Conservation (phyloP, 176 grass and related monocot species). For the Neostapfia colusana region DNA sequence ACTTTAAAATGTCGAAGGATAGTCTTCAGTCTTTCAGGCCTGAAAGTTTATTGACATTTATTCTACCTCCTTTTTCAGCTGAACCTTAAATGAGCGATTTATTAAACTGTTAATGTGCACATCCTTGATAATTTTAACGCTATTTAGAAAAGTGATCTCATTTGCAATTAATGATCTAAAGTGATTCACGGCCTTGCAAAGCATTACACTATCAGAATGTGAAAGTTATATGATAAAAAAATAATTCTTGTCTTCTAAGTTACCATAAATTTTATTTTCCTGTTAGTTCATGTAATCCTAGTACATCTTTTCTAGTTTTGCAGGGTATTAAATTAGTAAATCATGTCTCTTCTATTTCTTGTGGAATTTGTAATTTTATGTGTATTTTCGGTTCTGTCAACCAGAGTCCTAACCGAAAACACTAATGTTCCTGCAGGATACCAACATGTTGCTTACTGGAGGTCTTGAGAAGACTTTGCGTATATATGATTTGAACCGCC, state of each 20-base stretch:
- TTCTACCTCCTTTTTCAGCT: background rate
- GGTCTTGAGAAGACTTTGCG: constrained; percentile 77
- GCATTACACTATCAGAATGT: background rate
- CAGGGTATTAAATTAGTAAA: background rate
- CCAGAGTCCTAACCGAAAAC: background rate
- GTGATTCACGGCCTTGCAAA: background rate
- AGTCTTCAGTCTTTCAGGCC: background rate
- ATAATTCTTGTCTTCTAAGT: background rate
- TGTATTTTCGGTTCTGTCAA: background rate
- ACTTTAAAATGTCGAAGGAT: background rate
- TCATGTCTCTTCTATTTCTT: background rate
- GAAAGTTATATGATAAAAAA: background rate
- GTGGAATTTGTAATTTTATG: background rate
- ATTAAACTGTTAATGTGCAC: constrained; percentile 1
- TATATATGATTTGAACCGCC: constrained; percentile 81
- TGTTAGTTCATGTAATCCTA: background rate
- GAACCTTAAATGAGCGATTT: background rate
- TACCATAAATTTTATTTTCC: background rate
- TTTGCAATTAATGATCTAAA: background rate
- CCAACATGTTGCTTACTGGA: constrained; percentile 70
- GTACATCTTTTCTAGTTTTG: background rate
- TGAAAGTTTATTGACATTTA: background rate
- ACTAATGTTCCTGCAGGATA: constrained; percentile 54
- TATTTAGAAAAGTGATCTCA: background rate
- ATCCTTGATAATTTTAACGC: background rate